These are phyloP conservation scores for Collybia sp. DNA, from an alignment of 768 basidiomycete genomes.

Conservation along the genomic window DNA sequence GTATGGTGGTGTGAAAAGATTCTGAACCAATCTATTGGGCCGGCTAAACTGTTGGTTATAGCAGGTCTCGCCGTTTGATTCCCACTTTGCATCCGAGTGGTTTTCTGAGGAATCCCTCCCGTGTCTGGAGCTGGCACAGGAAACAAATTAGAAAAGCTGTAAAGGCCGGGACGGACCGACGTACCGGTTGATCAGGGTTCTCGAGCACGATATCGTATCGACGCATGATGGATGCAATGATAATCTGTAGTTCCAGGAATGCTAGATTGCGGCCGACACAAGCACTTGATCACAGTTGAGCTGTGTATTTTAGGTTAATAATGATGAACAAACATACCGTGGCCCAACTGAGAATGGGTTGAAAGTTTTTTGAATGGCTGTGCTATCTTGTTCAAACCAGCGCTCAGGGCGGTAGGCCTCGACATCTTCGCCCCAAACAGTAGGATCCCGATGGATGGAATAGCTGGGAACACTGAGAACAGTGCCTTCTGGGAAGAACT, in stretches of 20 bases:
- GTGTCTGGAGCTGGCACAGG: constrained; percentile 54
- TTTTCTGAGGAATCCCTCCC: constrained; percentile 88
- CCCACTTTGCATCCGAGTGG: constrained; percentile 71
- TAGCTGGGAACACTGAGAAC: constrained; percentile 79
- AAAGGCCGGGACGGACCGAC: constrained; percentile 16
- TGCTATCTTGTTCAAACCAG: constrained; percentile 72
- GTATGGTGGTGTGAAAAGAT: no score
- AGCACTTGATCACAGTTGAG: constrained; percentile 36
- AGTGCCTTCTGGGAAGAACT: constrained; percentile 68
- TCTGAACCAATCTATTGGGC: no score
- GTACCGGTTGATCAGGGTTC: constrained; percentile 49
- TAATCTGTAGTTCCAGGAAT: constrained; percentile 72
- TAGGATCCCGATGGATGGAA: constrained; percentile 71
- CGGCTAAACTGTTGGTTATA: not conserved
- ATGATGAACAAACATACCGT: constrained; percentile 34
- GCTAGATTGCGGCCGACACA: constrained; percentile 87
- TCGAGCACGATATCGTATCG: constrained; percentile 73
- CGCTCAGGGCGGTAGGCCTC: constrained; percentile 77
- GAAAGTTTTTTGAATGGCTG: constrained; percentile 61
- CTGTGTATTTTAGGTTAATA: constrained; percentile 5
- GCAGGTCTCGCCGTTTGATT: constrained; percentile 52
- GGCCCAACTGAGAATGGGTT: constrained; percentile 88
- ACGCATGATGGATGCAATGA: constrained; percentile 75
- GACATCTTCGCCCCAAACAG: constrained; percentile 76
- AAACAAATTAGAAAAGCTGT: constrained; percentile 4